Conservation (phyloP, 129 eudicot genomes). For the Helichrysum umbraculigerum region DNA sequence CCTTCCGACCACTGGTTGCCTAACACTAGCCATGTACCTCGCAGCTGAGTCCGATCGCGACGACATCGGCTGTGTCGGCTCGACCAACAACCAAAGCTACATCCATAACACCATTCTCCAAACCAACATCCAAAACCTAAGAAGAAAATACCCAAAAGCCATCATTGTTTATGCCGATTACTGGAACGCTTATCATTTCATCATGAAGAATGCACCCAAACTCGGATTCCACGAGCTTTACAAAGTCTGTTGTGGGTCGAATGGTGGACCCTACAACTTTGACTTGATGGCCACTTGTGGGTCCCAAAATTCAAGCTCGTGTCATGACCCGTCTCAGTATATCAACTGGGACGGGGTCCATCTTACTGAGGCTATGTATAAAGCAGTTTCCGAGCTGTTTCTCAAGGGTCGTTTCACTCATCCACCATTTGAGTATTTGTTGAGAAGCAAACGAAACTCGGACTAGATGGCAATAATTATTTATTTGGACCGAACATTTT, state of each 20-base stretch:
- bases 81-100: conserved; percentile 46
- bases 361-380: conserved; percentile 78
- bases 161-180: conserved; percentile 64
- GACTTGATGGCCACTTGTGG: conserved; percentile 49
- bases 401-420: conserved; percentile 41
- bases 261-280: conserved; percentile 55
- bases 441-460: conserved; percentile 36
- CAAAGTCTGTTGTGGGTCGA: conserved; percentile 72
- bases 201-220: conserved; percentile 41
- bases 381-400: conserved; percentile 46
- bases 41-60: conserved; percentile 51
- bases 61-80: conserved; percentile 53
- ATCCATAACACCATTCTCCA: conserved; percentile 56
- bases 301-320: conserved; percentile 48
- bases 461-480: conserved; percentile 18
- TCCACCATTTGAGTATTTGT: conserved; percentile 52
- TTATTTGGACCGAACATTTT: background rate
- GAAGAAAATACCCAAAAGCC: conserved; percentile 50
- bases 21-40: conserved; percentile 53
- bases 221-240: conserved; percentile 68
- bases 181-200: conserved; percentile 49
- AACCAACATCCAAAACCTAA: conserved; percentile 40
- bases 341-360: conserved; percentile 92
- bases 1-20: conserved; percentile 76
- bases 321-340: conserved; percentile 54